Conservation (phyloP, 179 eudicot genomes). For the Actinidia polygama region DNA sequence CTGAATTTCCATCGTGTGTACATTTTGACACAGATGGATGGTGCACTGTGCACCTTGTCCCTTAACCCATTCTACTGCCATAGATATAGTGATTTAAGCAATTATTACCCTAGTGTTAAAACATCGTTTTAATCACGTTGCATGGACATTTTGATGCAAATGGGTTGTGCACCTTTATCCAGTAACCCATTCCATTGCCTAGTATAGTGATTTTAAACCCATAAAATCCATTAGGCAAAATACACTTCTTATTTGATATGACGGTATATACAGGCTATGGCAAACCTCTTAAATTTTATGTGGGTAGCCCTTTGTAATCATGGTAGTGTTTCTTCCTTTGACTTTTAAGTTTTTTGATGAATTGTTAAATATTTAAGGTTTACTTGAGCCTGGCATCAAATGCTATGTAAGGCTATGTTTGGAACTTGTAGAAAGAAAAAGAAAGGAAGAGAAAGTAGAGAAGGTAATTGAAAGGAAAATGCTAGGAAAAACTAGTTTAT, state of each 20-base stretch:
- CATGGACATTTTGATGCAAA: background rate
- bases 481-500: too few species aligned
- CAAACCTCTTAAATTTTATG: slow-evolving; percentile 2
- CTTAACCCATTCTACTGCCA: too few species aligned
- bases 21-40: too few species aligned
- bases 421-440: too few species aligned
- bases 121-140: background rate
- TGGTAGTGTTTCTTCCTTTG: background rate
- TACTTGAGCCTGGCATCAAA: background rate
- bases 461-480: too few species aligned
- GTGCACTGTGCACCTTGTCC: too few species aligned
- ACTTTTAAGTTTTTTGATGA: background rate
- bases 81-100: background rate
- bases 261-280: background rate
- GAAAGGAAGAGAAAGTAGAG: too few species aligned
- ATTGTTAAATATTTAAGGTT: background rate
- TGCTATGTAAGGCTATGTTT: background rate
- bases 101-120: background rate
- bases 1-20: too few species aligned
- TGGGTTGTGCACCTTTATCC: slow-evolving; percentile 10
- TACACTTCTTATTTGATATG: background rate
- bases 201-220: background rate
- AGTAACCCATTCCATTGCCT: background rate
- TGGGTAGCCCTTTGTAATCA: background rate
- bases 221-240: background rate